A percentile compares a stretch with the other conserved stretches of the same genome.
Evolutionary conservation across 768 basidiomycete species (phyloP).

Genomic region (Chalciporus pseudorubinellus): DNA sequence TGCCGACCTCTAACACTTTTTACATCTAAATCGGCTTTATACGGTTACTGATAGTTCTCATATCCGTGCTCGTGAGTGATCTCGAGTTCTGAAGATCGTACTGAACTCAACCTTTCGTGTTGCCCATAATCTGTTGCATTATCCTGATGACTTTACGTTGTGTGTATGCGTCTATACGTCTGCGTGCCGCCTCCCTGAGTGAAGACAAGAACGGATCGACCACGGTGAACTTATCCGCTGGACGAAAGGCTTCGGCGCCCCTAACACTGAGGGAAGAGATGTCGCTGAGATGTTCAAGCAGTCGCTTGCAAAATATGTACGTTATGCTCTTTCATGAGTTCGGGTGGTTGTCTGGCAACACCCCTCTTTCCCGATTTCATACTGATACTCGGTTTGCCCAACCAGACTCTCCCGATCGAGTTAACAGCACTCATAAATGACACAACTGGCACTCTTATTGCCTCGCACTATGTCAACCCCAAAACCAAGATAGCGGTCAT

Average conservation of each 20-base stretch:
- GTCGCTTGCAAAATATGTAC: conserved; percentile 73
- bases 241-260: conserved; percentile 98
- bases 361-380: no score
- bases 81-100: background rate
- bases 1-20: background rate
- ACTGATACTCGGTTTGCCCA: background rate
- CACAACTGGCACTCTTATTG: conserved; percentile 96
- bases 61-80: conserved; percentile 85
- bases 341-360: background rate
- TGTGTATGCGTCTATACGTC: background rate
- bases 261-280: conserved; percentile 89
- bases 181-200: background rate
- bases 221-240: conserved; percentile 93
- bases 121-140: background rate
- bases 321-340: conserved; percentile 26
- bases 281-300: conserved; percentile 91
- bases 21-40: conserved; percentile 1
- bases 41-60: conserved; percentile 64
- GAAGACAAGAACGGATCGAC: conserved; percentile 89
- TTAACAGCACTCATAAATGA: conserved; percentile 93
- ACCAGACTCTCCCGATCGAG: conserved; percentile 76
- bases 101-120: background rate
- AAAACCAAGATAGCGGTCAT: conserved; percentile 91
- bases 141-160: background rate
- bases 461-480: conserved; percentile 93